phyloP scores from a whole-genome alignment of 306 rosid genomes.

The Castanea crenata region DNA sequence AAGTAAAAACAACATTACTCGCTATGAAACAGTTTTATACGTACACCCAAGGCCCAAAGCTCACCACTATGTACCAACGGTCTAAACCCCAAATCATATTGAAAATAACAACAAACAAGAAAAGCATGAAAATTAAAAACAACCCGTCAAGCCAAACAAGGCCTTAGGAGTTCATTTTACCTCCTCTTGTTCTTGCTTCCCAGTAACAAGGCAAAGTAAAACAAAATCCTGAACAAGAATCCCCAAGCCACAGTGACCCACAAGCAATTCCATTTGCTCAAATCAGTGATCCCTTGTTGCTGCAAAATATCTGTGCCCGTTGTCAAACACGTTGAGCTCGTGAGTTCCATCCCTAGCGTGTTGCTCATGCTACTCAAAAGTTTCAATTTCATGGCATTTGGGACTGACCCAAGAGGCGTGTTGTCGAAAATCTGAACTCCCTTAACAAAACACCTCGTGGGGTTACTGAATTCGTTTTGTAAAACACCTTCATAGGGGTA shows the following conservation, averaged over 20 bases:
- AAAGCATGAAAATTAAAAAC: not conserved
- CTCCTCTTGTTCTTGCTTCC: constrained; percentile 97
- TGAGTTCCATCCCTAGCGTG: constrained; percentile 58
- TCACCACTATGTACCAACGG: not conserved
- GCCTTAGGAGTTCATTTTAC: not conserved
- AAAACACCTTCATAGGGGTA: constrained; percentile 82
- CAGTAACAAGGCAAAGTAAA: constrained; percentile 58
- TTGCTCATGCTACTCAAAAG: constrained; percentile 61
- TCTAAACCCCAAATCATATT: not conserved
- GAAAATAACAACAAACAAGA: not conserved
- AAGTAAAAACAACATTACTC: not conserved
- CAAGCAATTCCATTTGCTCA: constrained; percentile 85
- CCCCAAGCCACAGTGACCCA: constrained; percentile 93
- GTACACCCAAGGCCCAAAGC: not conserved
- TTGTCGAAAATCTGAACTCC: constrained; percentile 89
- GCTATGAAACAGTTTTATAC: not conserved
- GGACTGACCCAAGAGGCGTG: constrained; percentile 53
- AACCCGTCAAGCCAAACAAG: too few species aligned
- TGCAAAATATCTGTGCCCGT: constrained; percentile 67
- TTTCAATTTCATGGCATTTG: constrained; percentile 46
- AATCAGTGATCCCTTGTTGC: constrained; percentile 64
- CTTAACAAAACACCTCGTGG: constrained; percentile 61
- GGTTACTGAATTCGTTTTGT: constrained; percentile 65
- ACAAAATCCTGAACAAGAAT: constrained; percentile 82
- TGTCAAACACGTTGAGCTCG: constrained; percentile 73